A percentile compares a stretch with the other conserved stretches of the same genome.
These are phyloP conservation scores for Dalbergia cultrata DNA, from an alignment of 306 rosid genomes.

Conservation along the genomic window DNA sequence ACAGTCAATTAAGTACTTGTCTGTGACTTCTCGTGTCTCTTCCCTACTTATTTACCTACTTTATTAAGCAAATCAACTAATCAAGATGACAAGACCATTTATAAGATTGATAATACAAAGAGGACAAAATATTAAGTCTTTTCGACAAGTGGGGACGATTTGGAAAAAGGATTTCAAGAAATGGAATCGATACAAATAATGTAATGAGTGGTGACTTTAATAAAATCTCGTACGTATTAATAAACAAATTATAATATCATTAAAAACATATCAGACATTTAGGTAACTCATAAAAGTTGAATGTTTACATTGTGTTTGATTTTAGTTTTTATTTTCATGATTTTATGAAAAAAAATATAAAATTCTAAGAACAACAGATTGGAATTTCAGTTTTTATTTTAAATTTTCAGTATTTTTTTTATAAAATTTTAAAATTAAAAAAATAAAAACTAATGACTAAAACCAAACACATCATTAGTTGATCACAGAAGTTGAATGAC, in stretches of 20 bases:
- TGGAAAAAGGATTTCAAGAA: background rate
- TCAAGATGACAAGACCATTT: background rate
- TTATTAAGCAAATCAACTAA: background rate
- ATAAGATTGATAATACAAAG: background rate
- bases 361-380: too few relatives aligned
- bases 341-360: too few relatives aligned
- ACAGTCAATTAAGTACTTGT: constrained; percentile 8
- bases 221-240: background rate
- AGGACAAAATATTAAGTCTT: background rate
- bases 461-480: too few relatives aligned
- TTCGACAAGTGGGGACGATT: background rate
- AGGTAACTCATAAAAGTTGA: background rate
- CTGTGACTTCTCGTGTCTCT: background rate
- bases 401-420: too few relatives aligned
- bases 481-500: background rate
- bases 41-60: background rate
- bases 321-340: too few relatives aligned
- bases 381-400: too few relatives aligned
- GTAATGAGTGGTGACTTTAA: background rate
- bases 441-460: too few relatives aligned
- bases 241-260: background rate
- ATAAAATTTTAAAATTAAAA: too few relatives aligned
- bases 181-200: background rate
- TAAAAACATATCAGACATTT: background rate
- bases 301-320: background rate